Conservation (phyloP, 257 asterid genomes). For the Ocimum tenuiflorum region DNA sequence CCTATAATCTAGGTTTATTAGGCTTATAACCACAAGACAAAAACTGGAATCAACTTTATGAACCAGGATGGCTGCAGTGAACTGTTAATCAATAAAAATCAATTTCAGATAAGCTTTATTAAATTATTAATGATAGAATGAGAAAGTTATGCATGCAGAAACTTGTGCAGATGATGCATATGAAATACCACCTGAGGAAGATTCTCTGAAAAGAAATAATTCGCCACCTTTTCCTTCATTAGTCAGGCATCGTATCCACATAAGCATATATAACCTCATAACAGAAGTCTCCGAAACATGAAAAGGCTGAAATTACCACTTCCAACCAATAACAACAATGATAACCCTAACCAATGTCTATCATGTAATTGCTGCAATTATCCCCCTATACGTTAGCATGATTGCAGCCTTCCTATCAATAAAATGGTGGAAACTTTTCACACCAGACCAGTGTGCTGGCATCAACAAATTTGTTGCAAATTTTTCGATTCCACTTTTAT, state of each 20-base stretch:
- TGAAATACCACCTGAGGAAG: constrained; percentile 25
- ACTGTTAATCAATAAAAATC: constrained; percentile 13
- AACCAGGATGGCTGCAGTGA: constrained; percentile 12
- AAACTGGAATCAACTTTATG: constrained; percentile 40
- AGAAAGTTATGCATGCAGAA: constrained; percentile 16
- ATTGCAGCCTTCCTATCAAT: constrained; percentile 57
- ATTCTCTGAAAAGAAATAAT: constrained; percentile 38
- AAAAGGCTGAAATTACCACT: constrained; percentile 20
- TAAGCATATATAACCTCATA: constrained; percentile 38
- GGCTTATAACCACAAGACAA: constrained; percentile 36
- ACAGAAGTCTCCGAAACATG: constrained; percentile 11
- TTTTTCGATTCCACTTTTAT: constrained; percentile 70
- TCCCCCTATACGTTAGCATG: constrained; percentile 71
- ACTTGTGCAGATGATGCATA: constrained; percentile 18
- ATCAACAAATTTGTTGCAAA: constrained; percentile 86
- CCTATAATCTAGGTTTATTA: constrained; percentile 30
- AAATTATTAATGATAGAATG: constrained; percentile 12
- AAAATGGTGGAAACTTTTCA: constrained; percentile 64
- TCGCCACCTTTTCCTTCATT: constrained; percentile 26
- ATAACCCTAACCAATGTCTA: constrained; percentile 44
- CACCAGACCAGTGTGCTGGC: constrained; percentile 74
- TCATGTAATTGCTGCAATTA: constrained; percentile 55
- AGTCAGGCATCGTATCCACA: constrained; percentile 32
- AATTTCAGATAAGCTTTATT: constrained; percentile 1
- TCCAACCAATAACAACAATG: constrained; percentile 38